Evolutionary conservation across 805 yeast genomes (phyloP).

Genomic region (Ascoidea rubescens): DNA sequence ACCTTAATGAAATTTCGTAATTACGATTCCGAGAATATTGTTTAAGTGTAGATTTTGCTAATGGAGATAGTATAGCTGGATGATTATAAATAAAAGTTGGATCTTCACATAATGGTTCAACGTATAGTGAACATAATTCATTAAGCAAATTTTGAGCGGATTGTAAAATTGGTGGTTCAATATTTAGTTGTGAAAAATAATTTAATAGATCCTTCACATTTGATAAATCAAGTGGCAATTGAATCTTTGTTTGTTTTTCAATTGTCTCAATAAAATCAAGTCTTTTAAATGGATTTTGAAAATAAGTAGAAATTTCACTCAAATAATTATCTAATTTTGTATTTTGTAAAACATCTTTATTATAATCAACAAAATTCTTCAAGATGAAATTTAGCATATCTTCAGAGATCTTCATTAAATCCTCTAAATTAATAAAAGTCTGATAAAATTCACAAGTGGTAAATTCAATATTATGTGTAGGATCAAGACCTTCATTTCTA

Average conservation of each 20-base stretch:
- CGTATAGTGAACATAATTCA: slow-evolving; percentile 37
- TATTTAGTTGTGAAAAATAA: slow-evolving; percentile 25
- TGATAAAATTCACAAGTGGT: slow-evolving; percentile 98
- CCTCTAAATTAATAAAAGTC: slow-evolving; percentile 95
- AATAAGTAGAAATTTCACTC: not conserved
- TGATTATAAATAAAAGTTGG: slow-evolving; percentile 76
- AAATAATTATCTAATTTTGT: not conserved
- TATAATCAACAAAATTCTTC: not conserved
- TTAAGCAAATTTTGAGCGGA: slow-evolving; percentile 55
- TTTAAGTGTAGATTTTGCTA: slow-evolving; percentile 51
- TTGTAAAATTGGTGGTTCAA: slow-evolving; percentile 22
- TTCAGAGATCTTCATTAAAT: slow-evolving; percentile 55
- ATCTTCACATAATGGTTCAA: slow-evolving; percentile 48
- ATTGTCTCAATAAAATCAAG: slow-evolving; percentile 59
- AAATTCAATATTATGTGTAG: slow-evolving; percentile 98
- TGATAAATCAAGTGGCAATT: slow-evolving; percentile 31
- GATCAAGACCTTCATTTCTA: slow-evolving; percentile 96
- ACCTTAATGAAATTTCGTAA: slow-evolving; percentile 46
- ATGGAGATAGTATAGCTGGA: slow-evolving; percentile 76
- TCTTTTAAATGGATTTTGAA: slow-evolving; percentile 18
- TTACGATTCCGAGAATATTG: slow-evolving; percentile 17
- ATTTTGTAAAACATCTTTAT: not conserved
- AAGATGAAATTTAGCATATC: slow-evolving; percentile 2
- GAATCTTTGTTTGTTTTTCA: slow-evolving; percentile 34
- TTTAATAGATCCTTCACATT: slow-evolving; percentile 23